These are phyloP conservation scores for Crataegus laevigata DNA, from an alignment of 306 rosid genomes.

Conservation along the genomic window DNA sequence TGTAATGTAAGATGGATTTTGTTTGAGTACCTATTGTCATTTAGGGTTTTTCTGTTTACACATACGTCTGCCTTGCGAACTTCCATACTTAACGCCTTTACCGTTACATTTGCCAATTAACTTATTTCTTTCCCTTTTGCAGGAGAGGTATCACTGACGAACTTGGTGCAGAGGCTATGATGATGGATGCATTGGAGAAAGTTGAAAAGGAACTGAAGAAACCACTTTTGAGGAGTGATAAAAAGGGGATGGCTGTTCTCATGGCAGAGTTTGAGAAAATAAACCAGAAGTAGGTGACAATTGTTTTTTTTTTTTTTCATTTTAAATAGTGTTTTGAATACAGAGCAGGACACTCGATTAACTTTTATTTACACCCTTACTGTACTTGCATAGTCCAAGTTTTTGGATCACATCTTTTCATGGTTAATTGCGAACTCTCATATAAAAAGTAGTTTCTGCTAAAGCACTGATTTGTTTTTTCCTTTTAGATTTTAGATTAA, in stretches of 20 bases:
- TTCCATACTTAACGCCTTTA: not conserved
- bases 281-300: constrained; percentile 54
- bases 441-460: not conserved
- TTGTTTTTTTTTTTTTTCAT: not conserved
- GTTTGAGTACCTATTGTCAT: not conserved
- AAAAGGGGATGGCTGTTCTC: constrained; percentile 84
- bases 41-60: not conserved
- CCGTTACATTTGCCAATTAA: not conserved
- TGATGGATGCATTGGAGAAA: constrained; percentile 86
- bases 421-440: not conserved
- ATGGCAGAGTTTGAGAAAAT: constrained; percentile 79
- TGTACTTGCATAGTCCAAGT: not conserved
- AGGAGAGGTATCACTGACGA: constrained; percentile 78
- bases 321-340: not conserved
- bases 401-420: not conserved
- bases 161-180: constrained; percentile 79
- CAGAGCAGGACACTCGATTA: not conserved
- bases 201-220: constrained; percentile 74
- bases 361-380: not conserved
- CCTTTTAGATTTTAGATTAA: not conserved
- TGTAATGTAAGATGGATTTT: not conserved
- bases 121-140: constrained; percentile 13
- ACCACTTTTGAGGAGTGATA: constrained; percentile 82
- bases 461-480: not conserved
- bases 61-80: not conserved